These are phyloP conservation scores for Auricularia heimuer DNA, from an alignment of 768 basidiomycete genomes.

Conservation along the genomic window DNA sequence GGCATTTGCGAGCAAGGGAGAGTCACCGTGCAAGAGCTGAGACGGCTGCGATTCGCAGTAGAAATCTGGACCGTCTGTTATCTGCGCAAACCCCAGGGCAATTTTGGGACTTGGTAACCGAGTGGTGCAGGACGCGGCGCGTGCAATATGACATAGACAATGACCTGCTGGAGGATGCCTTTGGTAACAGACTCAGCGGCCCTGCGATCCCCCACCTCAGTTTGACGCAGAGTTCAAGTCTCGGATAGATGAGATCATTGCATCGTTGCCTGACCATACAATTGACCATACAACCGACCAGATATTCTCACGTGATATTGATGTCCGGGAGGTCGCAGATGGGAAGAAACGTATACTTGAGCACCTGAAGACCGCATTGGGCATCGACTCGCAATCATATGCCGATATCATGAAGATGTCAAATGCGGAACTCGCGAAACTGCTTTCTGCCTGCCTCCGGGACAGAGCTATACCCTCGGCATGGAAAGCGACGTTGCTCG, in stretches of 20 bases:
- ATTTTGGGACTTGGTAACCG: neutral
- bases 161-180: neutral
- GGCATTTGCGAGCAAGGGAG: neutral
- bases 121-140: neutral
- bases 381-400: neutral
- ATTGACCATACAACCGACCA: neutral
- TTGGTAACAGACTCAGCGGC: neutral
- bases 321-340: neutral
- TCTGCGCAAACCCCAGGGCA: neutral
- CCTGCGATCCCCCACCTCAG: neutral
- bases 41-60: neutral
- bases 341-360: neutral
- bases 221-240: neutral
- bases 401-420: neutral
- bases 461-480: neutral
- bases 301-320: neutral
- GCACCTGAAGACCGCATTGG: neutral
- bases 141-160: neutral
- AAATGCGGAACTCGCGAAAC: neutral
- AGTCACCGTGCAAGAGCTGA: neutral
- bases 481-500: neutral
- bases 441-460: neutral
- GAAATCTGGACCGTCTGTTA: neutral
- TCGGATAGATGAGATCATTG: neutral
- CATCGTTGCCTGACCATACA: neutral